Evolutionary conservation across 495 filamentous ascomycete genomes (phyloP).

Genomic region (Recurvomyces mirabilis): DNA sequence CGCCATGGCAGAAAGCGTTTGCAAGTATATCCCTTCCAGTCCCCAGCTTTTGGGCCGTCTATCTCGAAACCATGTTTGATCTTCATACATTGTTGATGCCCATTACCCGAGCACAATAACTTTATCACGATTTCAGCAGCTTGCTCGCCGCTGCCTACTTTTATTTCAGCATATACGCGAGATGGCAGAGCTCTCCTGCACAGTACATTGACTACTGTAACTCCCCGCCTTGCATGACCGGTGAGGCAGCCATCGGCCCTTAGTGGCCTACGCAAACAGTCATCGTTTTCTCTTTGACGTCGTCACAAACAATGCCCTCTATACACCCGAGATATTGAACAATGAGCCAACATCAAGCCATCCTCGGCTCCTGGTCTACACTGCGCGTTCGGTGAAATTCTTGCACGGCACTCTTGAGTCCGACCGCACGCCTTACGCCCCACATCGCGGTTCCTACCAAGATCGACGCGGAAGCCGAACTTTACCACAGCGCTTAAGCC

Average conservation of each 20-base stretch:
- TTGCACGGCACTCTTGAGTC: too few relatives aligned
- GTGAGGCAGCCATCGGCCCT: constrained; percentile 9
- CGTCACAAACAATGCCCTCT: constrained; percentile 10
- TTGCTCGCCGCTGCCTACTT: not conserved
- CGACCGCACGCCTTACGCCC: too few relatives aligned
- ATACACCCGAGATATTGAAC: constrained; percentile 16
- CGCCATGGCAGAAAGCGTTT: not conserved
- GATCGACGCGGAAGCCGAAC: constrained; percentile 3
- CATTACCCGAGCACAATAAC: constrained; percentile 1
- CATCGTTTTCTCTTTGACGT: constrained; percentile 14
- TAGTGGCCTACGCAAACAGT: constrained; percentile 18
- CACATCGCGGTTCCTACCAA: not conserved
- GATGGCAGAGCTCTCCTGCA: not conserved
- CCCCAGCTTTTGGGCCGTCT: constrained; percentile 16
- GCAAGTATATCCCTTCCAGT: constrained; percentile 16
- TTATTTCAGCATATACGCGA: not conserved
- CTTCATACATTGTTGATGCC: constrained; percentile 5
- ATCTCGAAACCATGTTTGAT: constrained; percentile 4
- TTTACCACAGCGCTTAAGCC: not conserved
- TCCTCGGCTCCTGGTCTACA: not conserved
- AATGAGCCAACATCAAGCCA: constrained; percentile 8
- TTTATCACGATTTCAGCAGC: not conserved
- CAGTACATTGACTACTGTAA: constrained; percentile 1
- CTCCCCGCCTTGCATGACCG: constrained; percentile 15
- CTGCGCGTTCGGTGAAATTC: not conserved